These are phyloP conservation scores for Pezizomycotina sp. DNA, from an alignment of 2,329 filamentous ascomycete genomes.

Conservation along the genomic window DNA sequence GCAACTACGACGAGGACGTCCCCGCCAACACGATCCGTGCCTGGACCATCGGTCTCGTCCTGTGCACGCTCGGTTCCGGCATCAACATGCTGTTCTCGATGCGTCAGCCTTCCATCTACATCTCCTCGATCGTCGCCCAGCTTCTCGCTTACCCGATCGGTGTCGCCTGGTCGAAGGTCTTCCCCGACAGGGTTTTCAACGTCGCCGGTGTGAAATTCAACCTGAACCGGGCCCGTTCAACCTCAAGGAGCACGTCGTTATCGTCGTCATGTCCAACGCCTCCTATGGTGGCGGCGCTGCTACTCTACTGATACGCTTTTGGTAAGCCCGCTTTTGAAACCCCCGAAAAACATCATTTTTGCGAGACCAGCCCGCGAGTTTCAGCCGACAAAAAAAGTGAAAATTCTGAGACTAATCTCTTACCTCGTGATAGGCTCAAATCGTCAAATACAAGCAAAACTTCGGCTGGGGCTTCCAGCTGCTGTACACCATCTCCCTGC, in stretches of 20 bases:
- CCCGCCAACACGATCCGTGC: conserved; percentile 50
- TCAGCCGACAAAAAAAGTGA: too few relatives aligned
- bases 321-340: too few relatives aligned
- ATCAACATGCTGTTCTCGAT: conserved; percentile 49
- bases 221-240: conserved; percentile 53
- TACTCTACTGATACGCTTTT: too few relatives aligned
- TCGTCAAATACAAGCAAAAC: conserved; percentile 23
- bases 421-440: conserved; percentile 14
- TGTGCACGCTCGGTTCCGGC: conserved; percentile 42
- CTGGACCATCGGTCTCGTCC: conserved; percentile 44
- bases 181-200: conserved; percentile 37
- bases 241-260: conserved; percentile 52
- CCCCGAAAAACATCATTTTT: too few relatives aligned
- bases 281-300: conserved; percentile 38
- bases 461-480: conserved; percentile 33
- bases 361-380: too few relatives aligned
- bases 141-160: conserved; percentile 49
- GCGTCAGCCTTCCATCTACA: conserved; percentile 43
- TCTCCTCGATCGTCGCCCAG: conserved; percentile 46
- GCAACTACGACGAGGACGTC: conserved; percentile 47
- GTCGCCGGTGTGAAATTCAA: conserved; percentile 40
- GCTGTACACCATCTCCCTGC: conserved; percentile 36
- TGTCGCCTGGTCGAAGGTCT: conserved; percentile 41
- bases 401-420: too few relatives aligned
- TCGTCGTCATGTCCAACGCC: conserved; percentile 55